phyloP scores from a whole-genome alignment of 495 filamentous ascomycete genomes.

The Penicillium daleae region DNA sequence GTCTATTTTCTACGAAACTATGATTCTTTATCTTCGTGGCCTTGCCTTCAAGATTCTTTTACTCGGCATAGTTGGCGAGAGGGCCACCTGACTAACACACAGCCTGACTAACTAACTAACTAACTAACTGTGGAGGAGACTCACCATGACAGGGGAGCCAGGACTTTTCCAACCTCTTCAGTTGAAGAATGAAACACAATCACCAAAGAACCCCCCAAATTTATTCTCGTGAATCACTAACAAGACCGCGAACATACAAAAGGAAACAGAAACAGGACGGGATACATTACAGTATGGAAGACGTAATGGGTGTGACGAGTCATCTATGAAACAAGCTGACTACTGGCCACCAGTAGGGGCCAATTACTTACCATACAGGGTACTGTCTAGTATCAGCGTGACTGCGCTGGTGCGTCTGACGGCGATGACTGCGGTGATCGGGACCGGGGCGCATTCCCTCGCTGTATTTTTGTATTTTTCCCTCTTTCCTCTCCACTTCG shows the following conservation, averaged over 20 bases:
- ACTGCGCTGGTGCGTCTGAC: neutral
- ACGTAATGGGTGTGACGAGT: conserved; percentile 5
- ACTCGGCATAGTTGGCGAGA: neutral
- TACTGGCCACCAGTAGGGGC: neutral
- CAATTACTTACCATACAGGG: neutral
- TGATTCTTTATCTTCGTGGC: neutral
- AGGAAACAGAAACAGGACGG: neutral
- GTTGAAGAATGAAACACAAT: neutral
- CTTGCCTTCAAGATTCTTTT: neutral
- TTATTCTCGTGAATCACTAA: neutral
- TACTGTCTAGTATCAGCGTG: neutral
- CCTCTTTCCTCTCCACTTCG: conserved; percentile 24
- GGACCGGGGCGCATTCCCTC: neutral
- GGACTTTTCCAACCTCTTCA: neutral
- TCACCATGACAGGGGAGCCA: neutral
- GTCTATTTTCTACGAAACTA: neutral
- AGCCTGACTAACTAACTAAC: neutral
- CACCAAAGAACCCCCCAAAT: neutral
- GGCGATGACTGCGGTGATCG: neutral
- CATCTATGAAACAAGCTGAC: neutral
- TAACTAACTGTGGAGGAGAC: neutral
- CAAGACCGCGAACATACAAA: neutral
- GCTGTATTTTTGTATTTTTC: conserved; percentile 15
- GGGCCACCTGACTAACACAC: neutral
- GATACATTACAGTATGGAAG: neutral